Evolutionary conservation across 2,329 filamentous ascomycete genomes (phyloP).

Genomic region (Ophiostoma sp.): DNA sequence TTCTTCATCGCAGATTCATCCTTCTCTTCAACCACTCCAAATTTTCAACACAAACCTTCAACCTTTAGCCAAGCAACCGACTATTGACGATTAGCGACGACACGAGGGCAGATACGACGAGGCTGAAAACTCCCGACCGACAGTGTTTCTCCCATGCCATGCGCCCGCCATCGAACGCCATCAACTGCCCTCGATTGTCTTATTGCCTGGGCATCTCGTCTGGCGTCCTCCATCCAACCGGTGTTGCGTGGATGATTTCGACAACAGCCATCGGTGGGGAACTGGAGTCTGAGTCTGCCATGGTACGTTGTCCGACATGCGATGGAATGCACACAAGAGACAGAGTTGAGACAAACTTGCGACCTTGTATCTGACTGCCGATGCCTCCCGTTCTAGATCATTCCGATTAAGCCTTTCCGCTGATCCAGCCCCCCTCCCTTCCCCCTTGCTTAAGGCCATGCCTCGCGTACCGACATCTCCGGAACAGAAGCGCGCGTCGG

Average conservation of each 20-base stretch:
- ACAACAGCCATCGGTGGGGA: background rate
- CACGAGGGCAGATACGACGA: background rate
- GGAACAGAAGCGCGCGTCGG: background rate
- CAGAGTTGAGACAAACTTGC: background rate
- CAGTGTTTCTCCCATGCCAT: background rate
- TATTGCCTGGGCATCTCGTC: background rate
- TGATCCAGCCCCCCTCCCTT: background rate
- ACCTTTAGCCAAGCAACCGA: background rate
- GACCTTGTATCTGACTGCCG: background rate
- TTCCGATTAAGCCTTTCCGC: background rate
- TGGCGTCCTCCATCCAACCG: background rate
- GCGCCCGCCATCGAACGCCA: background rate
- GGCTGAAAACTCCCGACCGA: background rate
- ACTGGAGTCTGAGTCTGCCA: background rate
- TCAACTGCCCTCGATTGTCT: background rate
- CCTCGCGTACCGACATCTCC: constrained; percentile 13
- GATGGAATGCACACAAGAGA: background rate
- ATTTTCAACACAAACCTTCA: background rate
- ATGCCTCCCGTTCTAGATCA: background rate
- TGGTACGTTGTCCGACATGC: background rate
- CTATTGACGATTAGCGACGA: background rate
- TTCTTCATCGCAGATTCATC: background rate
- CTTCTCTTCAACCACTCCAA: background rate
- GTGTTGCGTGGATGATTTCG: background rate
- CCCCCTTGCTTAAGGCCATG: constrained; percentile 21